Evolutionary conservation across 73 alveolate species (phyloP).

Genomic region (Symbiodinium pilosum): DNA sequence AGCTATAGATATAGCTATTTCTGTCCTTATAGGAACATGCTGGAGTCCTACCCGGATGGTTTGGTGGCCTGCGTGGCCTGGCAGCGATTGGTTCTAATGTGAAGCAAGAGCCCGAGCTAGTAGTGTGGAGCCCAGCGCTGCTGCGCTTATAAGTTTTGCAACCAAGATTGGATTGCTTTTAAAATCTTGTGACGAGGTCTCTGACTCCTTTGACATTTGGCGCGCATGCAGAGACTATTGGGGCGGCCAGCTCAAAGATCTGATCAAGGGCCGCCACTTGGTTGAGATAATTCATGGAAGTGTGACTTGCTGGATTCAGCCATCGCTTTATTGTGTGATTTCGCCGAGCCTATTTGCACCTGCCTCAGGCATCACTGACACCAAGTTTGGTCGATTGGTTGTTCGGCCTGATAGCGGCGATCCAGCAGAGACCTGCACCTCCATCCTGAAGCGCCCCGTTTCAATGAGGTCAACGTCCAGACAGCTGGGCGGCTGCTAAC

Average conservation of each 20-base stretch:
- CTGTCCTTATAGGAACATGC: conserved; percentile 20
- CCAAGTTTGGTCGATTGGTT: conserved; percentile 47
- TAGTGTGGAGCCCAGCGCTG: too few species aligned
- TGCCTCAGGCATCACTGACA: conserved; percentile 74
- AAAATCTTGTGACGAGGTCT: neutral
- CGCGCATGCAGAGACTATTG: conserved; percentile 83
- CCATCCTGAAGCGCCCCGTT: conserved; percentile 27
- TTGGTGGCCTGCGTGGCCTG: conserved; percentile 58
- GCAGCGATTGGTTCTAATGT: too few species aligned
- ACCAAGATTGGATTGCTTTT: too few species aligned
- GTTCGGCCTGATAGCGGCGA: conserved; percentile 93
- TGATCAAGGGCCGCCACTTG: conserved; percentile 80
- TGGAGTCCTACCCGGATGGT: conserved; percentile 48
- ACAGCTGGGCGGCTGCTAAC: too few species aligned
- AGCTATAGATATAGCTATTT: too few species aligned
- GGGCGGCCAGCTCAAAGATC: conserved; percentile 76
- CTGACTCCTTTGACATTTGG: conserved; percentile 79
- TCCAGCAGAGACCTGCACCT: conserved; percentile 81
- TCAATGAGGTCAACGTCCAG: too few species aligned
- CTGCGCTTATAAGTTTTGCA: neutral
- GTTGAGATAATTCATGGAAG: neutral
- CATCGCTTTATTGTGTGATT: too few species aligned
- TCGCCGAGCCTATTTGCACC: neutral
- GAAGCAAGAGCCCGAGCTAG: too few species aligned
- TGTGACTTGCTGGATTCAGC: neutral